Evolutionary conservation across 2,329 filamentous ascomycete genomes (phyloP).

Genomic region (Rosellinia necatrix): DNA sequence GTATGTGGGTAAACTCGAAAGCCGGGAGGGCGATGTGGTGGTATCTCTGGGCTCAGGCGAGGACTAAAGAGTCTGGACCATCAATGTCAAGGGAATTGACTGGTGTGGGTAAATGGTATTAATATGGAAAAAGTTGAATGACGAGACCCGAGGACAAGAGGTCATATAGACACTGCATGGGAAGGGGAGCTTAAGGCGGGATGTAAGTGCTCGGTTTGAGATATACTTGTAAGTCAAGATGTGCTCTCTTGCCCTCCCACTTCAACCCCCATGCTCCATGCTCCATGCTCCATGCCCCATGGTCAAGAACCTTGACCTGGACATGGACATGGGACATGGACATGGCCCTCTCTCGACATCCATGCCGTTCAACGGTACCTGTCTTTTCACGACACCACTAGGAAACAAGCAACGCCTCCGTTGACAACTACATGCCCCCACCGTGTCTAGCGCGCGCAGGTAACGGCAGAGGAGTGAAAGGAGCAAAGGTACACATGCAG

Average conservation of each 20-base stretch:
- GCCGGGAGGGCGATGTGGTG: slow-evolving; percentile 21
- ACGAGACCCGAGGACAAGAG: slow-evolving; percentile 38
- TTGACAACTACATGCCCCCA: slow-evolving; percentile 26
- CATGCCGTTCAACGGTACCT: slow-evolving; percentile 24
- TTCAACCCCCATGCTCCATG: slow-evolving; percentile 27
- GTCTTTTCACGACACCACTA: slow-evolving; percentile 24
- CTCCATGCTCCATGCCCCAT: slow-evolving; percentile 21
- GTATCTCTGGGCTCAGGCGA: slow-evolving; percentile 34
- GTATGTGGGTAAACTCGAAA: slow-evolving; percentile 33
- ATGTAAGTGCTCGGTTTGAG: slow-evolving; percentile 36
- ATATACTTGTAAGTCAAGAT: slow-evolving; percentile 44
- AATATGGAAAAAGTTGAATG: slow-evolving; percentile 47
- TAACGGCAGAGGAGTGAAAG: slow-evolving; percentile 21
- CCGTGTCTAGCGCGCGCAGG: slow-evolving; percentile 23
- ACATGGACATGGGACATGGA: slow-evolving; percentile 13
- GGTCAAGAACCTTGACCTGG: slow-evolving; percentile 1
- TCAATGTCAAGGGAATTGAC: slow-evolving; percentile 43
- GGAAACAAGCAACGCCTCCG: slow-evolving; percentile 27
- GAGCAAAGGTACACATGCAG: slow-evolving; percentile 31
- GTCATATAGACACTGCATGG: slow-evolving; percentile 42
- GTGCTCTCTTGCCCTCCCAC: slow-evolving; percentile 31
- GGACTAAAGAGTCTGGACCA: slow-evolving; percentile 37
- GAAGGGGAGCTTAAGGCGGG: slow-evolving; percentile 41
- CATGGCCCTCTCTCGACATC: slow-evolving; percentile 15
- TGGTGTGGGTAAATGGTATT: slow-evolving; percentile 50